Percentiles rank a stretch among this genome's conserved stretches.
Conservation (phyloP, 108 stramenopile species). For the Pseudonitzschia delicatissima region DNA sequence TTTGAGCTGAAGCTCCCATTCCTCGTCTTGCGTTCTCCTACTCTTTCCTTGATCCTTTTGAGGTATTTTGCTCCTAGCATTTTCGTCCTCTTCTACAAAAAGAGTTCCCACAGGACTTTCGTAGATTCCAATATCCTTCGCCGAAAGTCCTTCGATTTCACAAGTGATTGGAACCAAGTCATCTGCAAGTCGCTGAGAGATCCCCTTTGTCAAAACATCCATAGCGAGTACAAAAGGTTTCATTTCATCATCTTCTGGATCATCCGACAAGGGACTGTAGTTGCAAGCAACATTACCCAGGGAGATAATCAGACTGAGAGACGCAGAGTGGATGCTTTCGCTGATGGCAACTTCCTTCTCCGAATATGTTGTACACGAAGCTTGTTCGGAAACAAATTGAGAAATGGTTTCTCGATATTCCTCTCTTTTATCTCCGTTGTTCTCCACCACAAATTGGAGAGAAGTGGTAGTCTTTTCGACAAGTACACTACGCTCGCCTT, state of each 20-base stretch:
- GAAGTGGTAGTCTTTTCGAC: constrained; percentile 17
- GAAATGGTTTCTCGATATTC: constrained; percentile 20
- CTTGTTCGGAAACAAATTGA: constrained; percentile 10
- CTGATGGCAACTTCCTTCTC: constrained; percentile 38
- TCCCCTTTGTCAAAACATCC: constrained; percentile 22
- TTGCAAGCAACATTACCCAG: constrained; percentile 59
- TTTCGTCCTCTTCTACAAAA: constrained; percentile 5
- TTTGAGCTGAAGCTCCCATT: constrained; percentile 86
- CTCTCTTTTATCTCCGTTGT: constrained; percentile 7
- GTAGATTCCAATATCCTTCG: constrained; percentile 27
- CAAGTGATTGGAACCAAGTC: neutral
- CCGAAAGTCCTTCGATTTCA: constrained; percentile 20
- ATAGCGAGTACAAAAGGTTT: constrained; percentile 50
- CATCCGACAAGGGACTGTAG: constrained; percentile 47
- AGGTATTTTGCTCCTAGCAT: neutral
- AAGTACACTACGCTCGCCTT: constrained; percentile 29
- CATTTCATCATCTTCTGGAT: constrained; percentile 58
- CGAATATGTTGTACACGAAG: neutral
- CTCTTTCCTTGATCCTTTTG: constrained; percentile 39
- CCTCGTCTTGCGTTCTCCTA: constrained; percentile 69
- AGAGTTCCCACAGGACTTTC: constrained; percentile 25
- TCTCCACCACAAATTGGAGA: constrained; percentile 5
- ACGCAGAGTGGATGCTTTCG: constrained; percentile 42
- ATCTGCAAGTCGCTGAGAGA: constrained; percentile 20
- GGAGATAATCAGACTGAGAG: constrained; percentile 53